A percentile compares a stretch with the other conserved stretches of the same genome.
These are phyloP conservation scores for Pyronema domesticum DNA, from an alignment of 495 filamentous ascomycete species.

Conservation along the genomic window DNA sequence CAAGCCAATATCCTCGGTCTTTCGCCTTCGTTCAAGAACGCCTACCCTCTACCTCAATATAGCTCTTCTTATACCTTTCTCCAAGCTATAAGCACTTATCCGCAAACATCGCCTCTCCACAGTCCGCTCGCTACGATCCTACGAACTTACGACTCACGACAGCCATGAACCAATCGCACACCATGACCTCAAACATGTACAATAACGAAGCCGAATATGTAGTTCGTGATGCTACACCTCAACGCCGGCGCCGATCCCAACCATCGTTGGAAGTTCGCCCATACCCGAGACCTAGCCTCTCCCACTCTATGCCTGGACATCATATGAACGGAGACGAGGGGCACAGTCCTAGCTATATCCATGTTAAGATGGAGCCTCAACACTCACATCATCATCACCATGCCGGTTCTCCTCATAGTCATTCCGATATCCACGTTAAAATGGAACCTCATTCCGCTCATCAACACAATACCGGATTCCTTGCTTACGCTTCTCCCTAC, in stretches of 20 bases:
- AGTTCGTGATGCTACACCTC: neutral
- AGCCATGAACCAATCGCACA: neutral
- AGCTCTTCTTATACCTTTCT: neutral
- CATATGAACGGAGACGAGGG: neutral
- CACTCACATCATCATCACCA: too few relatives aligned
- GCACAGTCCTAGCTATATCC: neutral
- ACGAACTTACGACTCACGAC: neutral
- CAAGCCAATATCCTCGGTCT: constrained; percentile 21
- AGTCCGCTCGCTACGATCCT: neutral
- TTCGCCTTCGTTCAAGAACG: neutral
- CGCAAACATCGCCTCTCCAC: neutral
- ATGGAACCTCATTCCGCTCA: too few relatives aligned
- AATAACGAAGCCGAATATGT: neutral
- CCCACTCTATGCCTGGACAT: neutral
- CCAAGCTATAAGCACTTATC: too few relatives aligned
- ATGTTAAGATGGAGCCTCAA: neutral
- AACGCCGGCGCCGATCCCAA: neutral
- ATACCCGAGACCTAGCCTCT: neutral
- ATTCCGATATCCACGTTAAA: too few relatives aligned
- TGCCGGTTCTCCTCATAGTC: too few relatives aligned
- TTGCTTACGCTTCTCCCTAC: too few relatives aligned
- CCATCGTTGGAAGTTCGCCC: neutral
- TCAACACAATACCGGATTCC: too few relatives aligned
- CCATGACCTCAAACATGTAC: neutral
- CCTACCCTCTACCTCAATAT: constrained; percentile 11